These are phyloP conservation scores for Sarocladium oryzae DNA, from an alignment of 2,329 filamentous ascomycete genomes.

Conservation along the genomic window DNA sequence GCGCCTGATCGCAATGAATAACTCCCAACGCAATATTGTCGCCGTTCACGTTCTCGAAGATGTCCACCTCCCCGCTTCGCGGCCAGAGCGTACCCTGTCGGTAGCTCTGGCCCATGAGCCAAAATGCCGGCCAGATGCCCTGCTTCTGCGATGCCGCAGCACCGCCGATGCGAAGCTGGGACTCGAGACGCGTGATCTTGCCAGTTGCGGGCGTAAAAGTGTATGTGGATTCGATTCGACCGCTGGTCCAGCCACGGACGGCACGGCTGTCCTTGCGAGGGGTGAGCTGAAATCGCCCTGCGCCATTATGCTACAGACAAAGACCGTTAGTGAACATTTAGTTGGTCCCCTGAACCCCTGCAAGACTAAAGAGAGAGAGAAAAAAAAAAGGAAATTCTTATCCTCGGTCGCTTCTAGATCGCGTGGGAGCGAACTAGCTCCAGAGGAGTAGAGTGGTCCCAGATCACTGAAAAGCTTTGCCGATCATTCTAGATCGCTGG, in stretches of 20 bases:
- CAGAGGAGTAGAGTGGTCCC: no score
- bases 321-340: no score
- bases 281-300: conserved; percentile 43
- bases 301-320: conserved; percentile 34
- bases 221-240: conserved; percentile 43
- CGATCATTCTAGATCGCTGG: no score
- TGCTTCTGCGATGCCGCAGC: conserved; percentile 36
- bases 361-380: no score
- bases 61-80: conserved; percentile 48
- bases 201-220: conserved; percentile 39
- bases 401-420: no score
- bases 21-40: conserved; percentile 39
- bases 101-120: conserved; percentile 46
- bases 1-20: conserved; percentile 41
- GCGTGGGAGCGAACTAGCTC: no score
- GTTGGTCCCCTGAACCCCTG: no score
- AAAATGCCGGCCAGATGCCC: conserved; percentile 55
- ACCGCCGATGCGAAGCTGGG: conserved; percentile 39
- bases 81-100: conserved; percentile 45
- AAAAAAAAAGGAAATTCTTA: no score
- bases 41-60: conserved; percentile 51
- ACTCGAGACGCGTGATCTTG: conserved; percentile 39
- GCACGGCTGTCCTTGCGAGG: conserved; percentile 33
- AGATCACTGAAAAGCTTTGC: no score
- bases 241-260: conserved; percentile 44